A percentile compares a stretch with the other conserved stretches of the same genome.
These are phyloP conservation scores for Starmerella stellata DNA, from an alignment of 805 yeast genomes.

Conservation along the genomic window DNA sequence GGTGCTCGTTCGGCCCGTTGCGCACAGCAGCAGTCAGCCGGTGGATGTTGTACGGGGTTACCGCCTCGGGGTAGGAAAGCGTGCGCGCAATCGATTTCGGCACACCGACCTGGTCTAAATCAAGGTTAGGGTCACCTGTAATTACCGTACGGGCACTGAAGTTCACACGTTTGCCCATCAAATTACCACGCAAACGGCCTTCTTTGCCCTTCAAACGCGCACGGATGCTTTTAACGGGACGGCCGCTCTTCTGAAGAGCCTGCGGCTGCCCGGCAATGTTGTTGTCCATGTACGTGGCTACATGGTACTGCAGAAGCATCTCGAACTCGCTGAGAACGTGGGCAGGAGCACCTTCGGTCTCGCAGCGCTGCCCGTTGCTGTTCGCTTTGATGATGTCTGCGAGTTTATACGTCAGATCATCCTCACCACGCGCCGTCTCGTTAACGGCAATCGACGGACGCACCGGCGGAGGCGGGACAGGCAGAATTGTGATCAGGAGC, in stretches of 20 bases:
- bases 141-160: constrained; percentile 97
- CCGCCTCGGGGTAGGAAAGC: constrained; percentile 88
- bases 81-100: constrained; percentile 94
- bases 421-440: constrained; percentile 97
- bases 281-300: constrained; percentile 98
- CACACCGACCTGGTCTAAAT: constrained; percentile 96
- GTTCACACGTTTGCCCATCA: constrained; percentile 99
- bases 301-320: constrained; percentile 86
- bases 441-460: constrained; percentile 97
- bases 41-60: constrained; percentile 93
- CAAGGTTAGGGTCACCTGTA: constrained; percentile 96
- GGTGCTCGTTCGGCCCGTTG: constrained; percentile 97
- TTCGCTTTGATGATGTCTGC: constrained; percentile 95
- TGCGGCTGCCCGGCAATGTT: constrained; percentile 99
- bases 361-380: constrained; percentile 89
- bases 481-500: constrained; percentile 92
- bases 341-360: constrained; percentile 97
- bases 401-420: constrained; percentile 91
- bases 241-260: constrained; percentile 94
- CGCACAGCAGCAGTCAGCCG: constrained; percentile 81
- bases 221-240: constrained; percentile 95
- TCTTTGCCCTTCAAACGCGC: constrained; percentile 99
- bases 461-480: constrained; percentile 99
- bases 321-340: constrained; percentile 96
- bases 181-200: constrained; percentile 86